A percentile compares a stretch with the other conserved stretches of the same genome.
Conservation (phyloP, 805 yeast species). For the Ogataea nitratoaversa region DNA sequence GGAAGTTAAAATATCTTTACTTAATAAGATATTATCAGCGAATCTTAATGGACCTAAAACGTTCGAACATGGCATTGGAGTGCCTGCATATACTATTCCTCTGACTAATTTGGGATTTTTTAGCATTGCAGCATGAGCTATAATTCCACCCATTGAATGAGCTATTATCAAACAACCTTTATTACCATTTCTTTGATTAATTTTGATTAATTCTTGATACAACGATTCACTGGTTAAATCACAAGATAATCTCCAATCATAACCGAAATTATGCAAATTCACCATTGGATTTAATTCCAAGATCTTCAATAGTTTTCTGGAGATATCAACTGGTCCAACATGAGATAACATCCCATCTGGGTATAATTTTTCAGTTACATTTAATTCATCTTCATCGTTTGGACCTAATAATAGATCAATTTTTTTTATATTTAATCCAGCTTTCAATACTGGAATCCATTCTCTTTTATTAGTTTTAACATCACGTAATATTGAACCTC, state of each 20-base stretch:
- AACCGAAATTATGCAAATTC: constrained; percentile 72
- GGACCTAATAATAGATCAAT: constrained; percentile 74
- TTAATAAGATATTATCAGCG: constrained; percentile 76
- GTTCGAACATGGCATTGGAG: constrained; percentile 80
- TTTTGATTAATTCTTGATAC: constrained; percentile 39
- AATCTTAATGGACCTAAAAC: constrained; percentile 80
- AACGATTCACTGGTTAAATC: constrained; percentile 52
- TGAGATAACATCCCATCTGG: constrained; percentile 79
- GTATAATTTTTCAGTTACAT: constrained; percentile 47
- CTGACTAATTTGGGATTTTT: constrained; percentile 62
- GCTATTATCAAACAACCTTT: constrained; percentile 70
- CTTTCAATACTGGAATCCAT: constrained; percentile 82
- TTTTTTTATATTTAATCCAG: constrained; percentile 71
- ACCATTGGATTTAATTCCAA: constrained; percentile 54
- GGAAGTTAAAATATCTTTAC: constrained; percentile 69
- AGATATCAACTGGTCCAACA: constrained; percentile 83
- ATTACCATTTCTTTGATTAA: constrained; percentile 43
- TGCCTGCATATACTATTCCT: constrained; percentile 77
- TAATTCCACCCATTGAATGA: constrained; percentile 92
- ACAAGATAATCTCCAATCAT: constrained; percentile 85
- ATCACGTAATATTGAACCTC: constrained; percentile 78
- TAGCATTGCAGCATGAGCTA: constrained; percentile 77
- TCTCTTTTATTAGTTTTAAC: constrained; percentile 56
- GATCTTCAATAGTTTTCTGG: constrained; percentile 54
- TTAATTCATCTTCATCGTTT: constrained; percentile 58